A percentile compares a stretch with the other conserved stretches of the same genome.
Conservation (phyloP, 805 yeast species). For the Metschnikowia amazonensis region DNA sequence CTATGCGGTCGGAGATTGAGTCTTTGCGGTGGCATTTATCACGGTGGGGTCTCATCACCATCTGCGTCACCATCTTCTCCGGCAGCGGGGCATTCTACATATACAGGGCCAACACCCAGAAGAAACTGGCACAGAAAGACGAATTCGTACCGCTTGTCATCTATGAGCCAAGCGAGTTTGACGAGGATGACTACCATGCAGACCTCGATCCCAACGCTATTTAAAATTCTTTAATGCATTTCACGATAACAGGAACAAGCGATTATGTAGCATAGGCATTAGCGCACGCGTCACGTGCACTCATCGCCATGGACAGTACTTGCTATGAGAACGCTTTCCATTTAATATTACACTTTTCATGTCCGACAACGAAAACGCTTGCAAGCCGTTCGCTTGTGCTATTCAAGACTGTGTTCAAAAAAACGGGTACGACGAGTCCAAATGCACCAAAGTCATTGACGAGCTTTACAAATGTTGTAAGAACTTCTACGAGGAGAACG, state of each 20-base stretch:
- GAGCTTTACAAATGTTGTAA: constrained; percentile 72
- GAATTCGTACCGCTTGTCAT: constrained; percentile 42
- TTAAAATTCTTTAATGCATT: constrained; percentile 4
- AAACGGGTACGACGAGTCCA: constrained; percentile 65
- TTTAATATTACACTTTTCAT: not conserved
- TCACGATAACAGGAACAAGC: not conserved
- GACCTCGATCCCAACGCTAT: constrained; percentile 41
- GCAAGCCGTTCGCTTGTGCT: constrained; percentile 78
- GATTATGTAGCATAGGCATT: not conserved
- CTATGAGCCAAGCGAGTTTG: constrained; percentile 48
- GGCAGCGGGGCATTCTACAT: constrained; percentile 53
- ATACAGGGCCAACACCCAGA: constrained; percentile 23
- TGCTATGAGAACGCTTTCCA: not conserved
- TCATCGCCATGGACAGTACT: not conserved
- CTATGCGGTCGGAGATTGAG: constrained; percentile 82
- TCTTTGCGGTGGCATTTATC: constrained; percentile 90
- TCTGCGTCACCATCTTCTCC: constrained; percentile 59
- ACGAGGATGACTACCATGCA: constrained; percentile 52
- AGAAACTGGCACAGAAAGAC: constrained; percentile 23
- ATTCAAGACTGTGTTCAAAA: constrained; percentile 73
- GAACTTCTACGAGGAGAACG: constrained; percentile 57
- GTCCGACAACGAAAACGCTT: constrained; percentile 38
- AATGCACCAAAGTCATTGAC: constrained; percentile 68
- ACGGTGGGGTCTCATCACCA: constrained; percentile 78
- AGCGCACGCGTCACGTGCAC: constrained; percentile 6